Evolutionary conservation across 345 rosid species (phyloP), one percentile per base, ranked within the genome.

Genomic region (Pistacia atlantica): DNA sequence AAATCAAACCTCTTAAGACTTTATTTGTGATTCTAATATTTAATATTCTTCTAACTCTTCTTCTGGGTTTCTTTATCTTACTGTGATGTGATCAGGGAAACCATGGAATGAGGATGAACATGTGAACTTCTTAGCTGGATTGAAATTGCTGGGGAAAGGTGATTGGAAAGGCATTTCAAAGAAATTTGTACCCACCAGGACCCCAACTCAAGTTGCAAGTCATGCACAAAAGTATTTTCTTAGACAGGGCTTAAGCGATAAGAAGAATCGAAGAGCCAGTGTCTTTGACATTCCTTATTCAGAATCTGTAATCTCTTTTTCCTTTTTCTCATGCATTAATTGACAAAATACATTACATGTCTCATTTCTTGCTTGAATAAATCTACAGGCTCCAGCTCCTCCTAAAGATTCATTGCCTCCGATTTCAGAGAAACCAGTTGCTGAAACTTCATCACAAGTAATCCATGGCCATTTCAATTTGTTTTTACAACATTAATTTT

Each of bases 21-120:
- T 37, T 37, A 37, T 37, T 42, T 42, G 46, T 4, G 46, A 42
- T 42, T 42, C 8, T 8, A 42, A 42, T 42, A 42, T 42, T 42
- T 22, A 22, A 42, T 42, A 5, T 5, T 5, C 8, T 31, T 31
- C 33, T 2, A 31, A 31, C 33, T 31, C 33, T 0, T 31, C 2
- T 51, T 28, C 22, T 57, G 62, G 68, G 20, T 35, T 18, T 38
- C 4, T 38, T 38, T 4, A 38, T 38, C 5, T 4, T 4, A 2
- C 5, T 38, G 33, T 31, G 33, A 31, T 31, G 33, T 55, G 1
- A 3, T 20, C 77, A 90, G 97, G 92, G 60, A 83, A 73, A 71
- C 88, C 97, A 12, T 92, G 97, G 97, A 88, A 88, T 3, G 89
- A 82, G 77, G 90, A 88, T 33, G 97, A 92, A 57, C 97, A 92